Base-by-base conservation (phyloP, 2,329 filamentous ascomycete genomes). In the Sclerotinia minor region DNA sequence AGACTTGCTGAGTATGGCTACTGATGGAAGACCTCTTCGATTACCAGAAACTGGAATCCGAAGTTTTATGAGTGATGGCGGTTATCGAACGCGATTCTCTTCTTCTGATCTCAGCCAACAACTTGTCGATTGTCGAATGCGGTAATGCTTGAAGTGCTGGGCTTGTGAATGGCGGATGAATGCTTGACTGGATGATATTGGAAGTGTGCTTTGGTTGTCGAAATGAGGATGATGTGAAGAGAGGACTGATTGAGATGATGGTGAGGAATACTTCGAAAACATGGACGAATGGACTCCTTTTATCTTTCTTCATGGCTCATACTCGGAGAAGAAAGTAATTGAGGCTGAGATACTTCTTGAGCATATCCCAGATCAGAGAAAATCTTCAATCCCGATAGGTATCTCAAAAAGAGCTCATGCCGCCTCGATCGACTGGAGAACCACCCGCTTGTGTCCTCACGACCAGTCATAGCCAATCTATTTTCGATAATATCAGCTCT, bases 401-500 rank as follows among this genome's bases (percentile, higher is more conserved):
- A 61, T 61, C 58, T 61, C 58, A 61, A 35, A 21, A 45, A 38
- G 45, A 61, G 44, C 35, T 24, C 44, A 61, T 61, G 58, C 58
- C 58, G 21, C 21, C 45, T 61, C 29, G 4, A 26, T 61, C 29
- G 29, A 61, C 38, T 50, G 32, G 17, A 57, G 50, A 57, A 67
- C 32, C 24, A 67, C 35, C 57, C 32, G 55, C 64, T 44, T 35
- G 55, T 67, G 54, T 35, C 24, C 64, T 52, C 44, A 41, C 29
- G 64, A 61, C 64, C 64, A 67, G 55, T 67, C 47, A 67, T 7
- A 67, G 55, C 64, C 55, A 67, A 44, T 61, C 44, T 52, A 52
- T 61, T 67, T 67, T 50, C 45, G 64, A 67, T 50, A 61, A 67
- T 35, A 47, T 60, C 54, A 61, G 64, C 64, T 49, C 64, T 67